Evolutionary conservation across 768 basidiomycete genomes (phyloP).

Genomic region (Mrakia frigida): DNA sequence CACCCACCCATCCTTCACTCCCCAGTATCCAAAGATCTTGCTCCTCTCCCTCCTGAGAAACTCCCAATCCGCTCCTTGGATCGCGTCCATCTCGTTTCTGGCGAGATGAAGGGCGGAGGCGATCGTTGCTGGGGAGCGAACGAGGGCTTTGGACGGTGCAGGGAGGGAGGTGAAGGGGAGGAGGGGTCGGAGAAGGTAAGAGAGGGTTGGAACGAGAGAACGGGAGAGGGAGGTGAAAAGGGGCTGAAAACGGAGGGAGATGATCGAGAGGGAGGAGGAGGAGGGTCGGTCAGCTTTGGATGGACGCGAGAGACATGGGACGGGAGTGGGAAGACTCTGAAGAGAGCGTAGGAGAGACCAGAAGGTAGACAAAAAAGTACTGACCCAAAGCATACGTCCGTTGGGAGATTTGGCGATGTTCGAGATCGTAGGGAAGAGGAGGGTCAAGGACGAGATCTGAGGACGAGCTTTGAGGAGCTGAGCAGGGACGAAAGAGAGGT

Average conservation of each 20-base stretch:
- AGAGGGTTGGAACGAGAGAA: conserved; percentile 47
- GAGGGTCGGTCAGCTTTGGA: neutral
- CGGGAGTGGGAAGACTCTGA: too few species aligned
- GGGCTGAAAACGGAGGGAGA: conserved; percentile 31
- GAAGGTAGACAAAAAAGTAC: conserved; percentile 33
- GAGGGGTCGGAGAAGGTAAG: conserved; percentile 53
- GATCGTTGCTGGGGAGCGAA: conserved; percentile 54
- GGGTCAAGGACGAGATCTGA: conserved; percentile 49
- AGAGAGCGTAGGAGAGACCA: too few species aligned
- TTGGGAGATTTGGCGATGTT: conserved; percentile 63
- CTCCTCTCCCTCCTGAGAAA: conserved; percentile 47
- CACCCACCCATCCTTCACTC: conserved; percentile 34
- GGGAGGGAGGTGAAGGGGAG: conserved; percentile 45
- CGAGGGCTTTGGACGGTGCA: conserved; percentile 44
- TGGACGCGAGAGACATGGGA: neutral
- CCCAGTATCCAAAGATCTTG: conserved; percentile 57
- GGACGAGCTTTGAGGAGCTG: conserved; percentile 55
- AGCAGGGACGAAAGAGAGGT: neutral
- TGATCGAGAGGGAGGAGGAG: neutral
- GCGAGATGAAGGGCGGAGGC: conserved; percentile 59
- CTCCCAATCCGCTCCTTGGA: conserved; percentile 53
- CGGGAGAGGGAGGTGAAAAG: conserved; percentile 48
- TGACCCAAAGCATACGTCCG: conserved; percentile 56
- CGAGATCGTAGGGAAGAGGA: conserved; percentile 67
- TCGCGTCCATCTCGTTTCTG: conserved; percentile 61